These are phyloP conservation scores for Lipomyces oligophaga DNA, from an alignment of 805 yeast genomes.

Conservation along the genomic window DNA sequence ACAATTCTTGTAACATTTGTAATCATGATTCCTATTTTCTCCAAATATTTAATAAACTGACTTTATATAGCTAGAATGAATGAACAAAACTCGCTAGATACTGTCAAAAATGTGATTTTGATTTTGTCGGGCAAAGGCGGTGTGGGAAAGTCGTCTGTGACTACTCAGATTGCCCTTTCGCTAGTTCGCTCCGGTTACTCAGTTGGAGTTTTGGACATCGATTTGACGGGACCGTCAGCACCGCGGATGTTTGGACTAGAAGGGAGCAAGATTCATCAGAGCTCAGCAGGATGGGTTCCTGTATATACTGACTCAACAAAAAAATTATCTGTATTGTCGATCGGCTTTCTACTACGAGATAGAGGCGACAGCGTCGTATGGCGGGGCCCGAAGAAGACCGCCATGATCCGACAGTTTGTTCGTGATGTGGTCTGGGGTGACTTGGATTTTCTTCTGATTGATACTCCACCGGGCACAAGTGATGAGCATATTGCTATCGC, in stretches of 20 bases:
- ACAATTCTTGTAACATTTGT: too few species aligned
- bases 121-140: conserved; percentile 95
- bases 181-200: conserved; percentile 64
- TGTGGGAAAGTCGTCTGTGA: conserved; percentile 93
- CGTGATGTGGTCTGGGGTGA: conserved; percentile 89
- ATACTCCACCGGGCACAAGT: conserved; percentile 98
- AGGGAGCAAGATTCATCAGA: conserved; percentile 70
- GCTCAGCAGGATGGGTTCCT: conserved; percentile 87
- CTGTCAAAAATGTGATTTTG: conserved; percentile 71
- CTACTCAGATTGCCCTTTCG: conserved; percentile 88
- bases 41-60: conserved; percentile 24
- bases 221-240: conserved; percentile 91
- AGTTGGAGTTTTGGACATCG: conserved; percentile 95
- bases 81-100: conserved; percentile 43
- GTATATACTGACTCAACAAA: conserved; percentile 49
- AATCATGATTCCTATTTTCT: too few species aligned
- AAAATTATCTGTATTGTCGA: conserved; percentile 67
- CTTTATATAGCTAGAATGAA: too few species aligned
- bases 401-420: conserved; percentile 92
- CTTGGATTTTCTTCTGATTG: conserved; percentile 73
- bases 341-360: conserved; percentile 80
- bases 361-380: conserved; percentile 91
- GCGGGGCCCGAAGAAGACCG: conserved; percentile 98
- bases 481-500: conserved; percentile 98
- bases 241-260: conserved; percentile 97